phyloP scores from a whole-genome alignment of 2,329 filamentous ascomycete species.

The Daldinia eschscholtzii region DNA sequence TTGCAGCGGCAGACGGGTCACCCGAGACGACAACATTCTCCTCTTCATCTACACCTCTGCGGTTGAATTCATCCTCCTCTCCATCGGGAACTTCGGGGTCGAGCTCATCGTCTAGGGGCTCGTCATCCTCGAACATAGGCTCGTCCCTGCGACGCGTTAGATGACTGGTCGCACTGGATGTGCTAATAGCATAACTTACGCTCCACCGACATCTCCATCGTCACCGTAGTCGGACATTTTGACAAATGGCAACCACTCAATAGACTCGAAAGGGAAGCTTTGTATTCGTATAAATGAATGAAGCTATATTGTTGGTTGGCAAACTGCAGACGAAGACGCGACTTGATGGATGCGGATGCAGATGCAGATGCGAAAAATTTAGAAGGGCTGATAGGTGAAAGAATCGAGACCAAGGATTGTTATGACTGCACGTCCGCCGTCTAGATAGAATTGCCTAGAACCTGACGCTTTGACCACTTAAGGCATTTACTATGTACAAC shows the following conservation, averaged over 20 bases:
- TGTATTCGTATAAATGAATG: constrained; percentile 19
- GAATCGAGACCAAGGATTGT: constrained; percentile 42
- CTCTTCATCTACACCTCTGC: constrained; percentile 67
- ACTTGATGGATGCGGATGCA: constrained; percentile 37
- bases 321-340: constrained; percentile 27
- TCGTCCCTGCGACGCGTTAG: constrained; percentile 66
- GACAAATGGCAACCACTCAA: constrained; percentile 6
- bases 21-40: constrained; percentile 72
- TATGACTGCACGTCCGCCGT: constrained; percentile 17
- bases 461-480: constrained; percentile 8
- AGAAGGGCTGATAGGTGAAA: constrained; percentile 46
- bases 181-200: constrained; percentile 37
- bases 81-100: constrained; percentile 67
- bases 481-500: background rate
- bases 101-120: constrained; percentile 69
- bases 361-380: constrained; percentile 49
- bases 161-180: constrained; percentile 3
- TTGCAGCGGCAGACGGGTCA: constrained; percentile 71
- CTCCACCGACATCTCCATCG: constrained; percentile 48
- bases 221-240: constrained; percentile 53
- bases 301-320: constrained; percentile 32
- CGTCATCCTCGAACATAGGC: constrained; percentile 78
- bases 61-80: constrained; percentile 64
- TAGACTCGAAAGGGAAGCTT: constrained; percentile 26
- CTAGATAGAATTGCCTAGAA: constrained; percentile 12